A percentile compares a stretch with the other conserved stretches of the same genome.
Conservation (phyloP, 345 rosid genomes). For the Kernera saxatilis region DNA sequence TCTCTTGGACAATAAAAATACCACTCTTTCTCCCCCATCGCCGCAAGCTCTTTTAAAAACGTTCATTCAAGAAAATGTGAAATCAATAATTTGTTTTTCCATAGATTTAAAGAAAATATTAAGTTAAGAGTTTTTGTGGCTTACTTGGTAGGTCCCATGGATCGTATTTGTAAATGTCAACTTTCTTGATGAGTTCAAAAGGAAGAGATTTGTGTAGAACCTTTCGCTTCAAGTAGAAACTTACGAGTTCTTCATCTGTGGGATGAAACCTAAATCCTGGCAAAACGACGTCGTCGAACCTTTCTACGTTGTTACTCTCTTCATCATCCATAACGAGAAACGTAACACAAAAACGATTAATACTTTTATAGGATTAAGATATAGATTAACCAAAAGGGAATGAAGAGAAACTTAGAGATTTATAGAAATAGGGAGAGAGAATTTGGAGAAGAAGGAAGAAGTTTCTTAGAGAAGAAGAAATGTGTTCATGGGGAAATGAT, state of each 20-base stretch:
- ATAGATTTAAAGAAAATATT: background rate
- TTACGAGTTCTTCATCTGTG: slow-evolving; percentile 95
- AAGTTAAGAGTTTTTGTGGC: slow-evolving; percentile 13
- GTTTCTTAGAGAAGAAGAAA: slow-evolving; percentile 28
- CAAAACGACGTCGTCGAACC: slow-evolving; percentile 62
- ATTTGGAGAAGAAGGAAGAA: background rate
- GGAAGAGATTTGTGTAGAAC: slow-evolving; percentile 56
- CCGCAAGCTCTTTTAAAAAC: slow-evolving; percentile 47
- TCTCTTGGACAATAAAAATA: slow-evolving; percentile 91
- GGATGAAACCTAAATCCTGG: slow-evolving; percentile 98
- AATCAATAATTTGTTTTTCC: background rate
- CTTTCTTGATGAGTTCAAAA: slow-evolving; percentile 84
- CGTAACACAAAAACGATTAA: background rate
- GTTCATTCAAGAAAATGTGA: slow-evolving; percentile 11
- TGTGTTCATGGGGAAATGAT: slow-evolving; percentile 25
- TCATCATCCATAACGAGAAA: slow-evolving; percentile 28
- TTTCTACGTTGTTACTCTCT: slow-evolving; percentile 45
- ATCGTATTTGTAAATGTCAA: slow-evolving; percentile 84
- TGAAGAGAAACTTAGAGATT: slow-evolving; percentile 7
- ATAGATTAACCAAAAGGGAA: background rate
- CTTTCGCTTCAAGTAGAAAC: slow-evolving; percentile 67
- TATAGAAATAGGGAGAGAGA: background rate
- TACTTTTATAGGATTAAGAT: background rate
- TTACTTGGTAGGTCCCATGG: slow-evolving; percentile 99
- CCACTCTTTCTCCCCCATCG: slow-evolving; percentile 90